phyloP scores from a whole-genome alignment of 345 rosid genomes.

The Arabis hirsuta region DNA sequence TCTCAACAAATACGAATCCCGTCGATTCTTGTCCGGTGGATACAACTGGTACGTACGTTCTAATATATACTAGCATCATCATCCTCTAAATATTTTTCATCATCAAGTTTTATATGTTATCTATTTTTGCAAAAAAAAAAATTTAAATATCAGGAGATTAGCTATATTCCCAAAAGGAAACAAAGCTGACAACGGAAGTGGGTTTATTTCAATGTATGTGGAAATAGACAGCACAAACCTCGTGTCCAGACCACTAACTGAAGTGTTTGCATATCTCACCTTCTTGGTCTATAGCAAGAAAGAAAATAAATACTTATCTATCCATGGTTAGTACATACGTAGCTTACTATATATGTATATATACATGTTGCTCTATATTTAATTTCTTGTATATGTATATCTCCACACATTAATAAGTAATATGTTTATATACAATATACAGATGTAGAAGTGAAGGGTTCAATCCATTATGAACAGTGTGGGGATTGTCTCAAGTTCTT shows the following conservation, averaged over 20 bases:
- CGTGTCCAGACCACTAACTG: background rate
- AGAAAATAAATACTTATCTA: constrained; percentile 14
- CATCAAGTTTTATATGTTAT: too few relatives aligned
- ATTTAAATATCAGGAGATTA: background rate
- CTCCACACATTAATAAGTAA: too few relatives aligned
- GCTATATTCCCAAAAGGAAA: constrained; percentile 26
- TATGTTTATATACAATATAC: background rate
- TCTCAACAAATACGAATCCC: background rate
- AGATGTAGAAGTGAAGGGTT: constrained; percentile 22
- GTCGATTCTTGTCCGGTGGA: constrained; percentile 5
- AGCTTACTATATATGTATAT: too few relatives aligned
- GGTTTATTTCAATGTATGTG: constrained; percentile 20
- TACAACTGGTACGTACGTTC: background rate
- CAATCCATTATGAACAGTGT: constrained; percentile 21
- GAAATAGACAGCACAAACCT: constrained; percentile 7
- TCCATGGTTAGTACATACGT: background rate
- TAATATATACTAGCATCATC: too few relatives aligned
- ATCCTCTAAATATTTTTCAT: too few relatives aligned
- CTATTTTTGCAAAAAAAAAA: background rate
- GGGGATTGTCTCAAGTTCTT: constrained; percentile 15
- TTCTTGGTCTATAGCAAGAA: constrained; percentile 22
- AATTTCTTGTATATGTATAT: too few relatives aligned
- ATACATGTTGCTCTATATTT: too few relatives aligned
- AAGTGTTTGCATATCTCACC: background rate
- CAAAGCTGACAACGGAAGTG: background rate